Conservation (phyloP, 306 rosid genomes). For the Dalbergia oliveri region DNA sequence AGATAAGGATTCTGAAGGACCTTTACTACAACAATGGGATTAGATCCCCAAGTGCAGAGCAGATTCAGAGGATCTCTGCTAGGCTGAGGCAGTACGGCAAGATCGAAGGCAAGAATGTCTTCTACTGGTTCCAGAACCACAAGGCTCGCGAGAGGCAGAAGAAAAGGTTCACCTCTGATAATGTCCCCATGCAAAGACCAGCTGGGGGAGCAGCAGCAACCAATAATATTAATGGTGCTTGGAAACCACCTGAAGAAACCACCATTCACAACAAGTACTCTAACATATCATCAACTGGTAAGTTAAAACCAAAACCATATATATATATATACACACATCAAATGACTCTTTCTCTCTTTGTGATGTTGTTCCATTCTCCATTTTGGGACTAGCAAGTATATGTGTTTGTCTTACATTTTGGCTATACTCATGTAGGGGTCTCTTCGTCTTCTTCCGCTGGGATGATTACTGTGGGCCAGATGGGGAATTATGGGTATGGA, state of each 20-base stretch:
- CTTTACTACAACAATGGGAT: slow-evolving; percentile 95
- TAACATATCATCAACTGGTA: slow-evolving; percentile 62
- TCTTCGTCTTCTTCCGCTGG: slow-evolving; percentile 67
- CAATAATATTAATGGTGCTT: background rate
- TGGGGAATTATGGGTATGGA: slow-evolving; percentile 81
- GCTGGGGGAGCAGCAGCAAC: background rate
- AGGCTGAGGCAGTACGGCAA: slow-evolving; percentile 91
- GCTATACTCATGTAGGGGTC: slow-evolving; percentile 49
- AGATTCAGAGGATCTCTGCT: slow-evolving; percentile 97
- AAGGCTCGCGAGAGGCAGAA: slow-evolving; percentile 99
- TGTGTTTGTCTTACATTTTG: background rate
- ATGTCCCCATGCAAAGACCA: slow-evolving; percentile 51
- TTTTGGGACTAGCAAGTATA: background rate
- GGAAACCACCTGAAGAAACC: slow-evolving; percentile 65
- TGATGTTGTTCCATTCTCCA: background rate
- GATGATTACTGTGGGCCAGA: slow-evolving; percentile 65
- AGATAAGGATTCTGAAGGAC: slow-evolving; percentile 89
- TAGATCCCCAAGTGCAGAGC: slow-evolving; percentile 92
- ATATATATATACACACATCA: too few relatives aligned
- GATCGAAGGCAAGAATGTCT: slow-evolving; percentile 96
- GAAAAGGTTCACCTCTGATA: slow-evolving; percentile 73
- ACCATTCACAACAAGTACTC: slow-evolving; percentile 58
- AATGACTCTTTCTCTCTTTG: background rate
- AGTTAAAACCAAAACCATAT: background rate
- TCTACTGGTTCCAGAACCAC: slow-evolving; percentile 97